phyloP scores from a whole-genome alignment of 2,329 filamentous ascomycete species.

The Fusarium tuaranense region DNA sequence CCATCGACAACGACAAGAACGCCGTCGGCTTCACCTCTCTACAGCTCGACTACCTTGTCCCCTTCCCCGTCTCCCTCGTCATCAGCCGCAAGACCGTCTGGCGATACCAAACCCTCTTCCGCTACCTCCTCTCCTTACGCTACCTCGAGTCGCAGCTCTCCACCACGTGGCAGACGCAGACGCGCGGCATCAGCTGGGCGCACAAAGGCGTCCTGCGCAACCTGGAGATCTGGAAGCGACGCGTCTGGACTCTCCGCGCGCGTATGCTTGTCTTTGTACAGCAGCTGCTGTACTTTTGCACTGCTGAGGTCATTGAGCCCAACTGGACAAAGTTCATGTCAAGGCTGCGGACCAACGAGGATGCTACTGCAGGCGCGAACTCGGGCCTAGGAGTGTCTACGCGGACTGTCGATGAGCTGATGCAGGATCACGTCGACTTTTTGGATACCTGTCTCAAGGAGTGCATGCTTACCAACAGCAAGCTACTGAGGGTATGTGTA shows the following conservation, averaged over 20 bases:
- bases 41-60: constrained; percentile 93
- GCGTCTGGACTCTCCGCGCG: constrained; percentile 90
- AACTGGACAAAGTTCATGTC: constrained; percentile 97
- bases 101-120: constrained; percentile 94
- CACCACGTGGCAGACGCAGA: constrained; percentile 91
- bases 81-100: constrained; percentile 97
- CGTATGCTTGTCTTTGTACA: constrained; percentile 98
- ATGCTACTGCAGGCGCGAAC: constrained; percentile 36
- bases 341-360: constrained; percentile 75
- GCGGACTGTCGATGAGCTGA: constrained; percentile 93
- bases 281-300: constrained; percentile 96
- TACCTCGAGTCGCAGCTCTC: constrained; percentile 91
- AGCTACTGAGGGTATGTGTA: constrained; percentile 82
- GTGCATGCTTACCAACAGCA: constrained; percentile 98
- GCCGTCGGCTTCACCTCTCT: constrained; percentile 92
- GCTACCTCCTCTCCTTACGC: constrained; percentile 89
- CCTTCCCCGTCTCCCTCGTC: constrained; percentile 94
- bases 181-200: constrained; percentile 82
- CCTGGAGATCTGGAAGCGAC: constrained; percentile 91
- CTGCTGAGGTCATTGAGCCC: constrained; percentile 95
- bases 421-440: constrained; percentile 99
- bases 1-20: constrained; percentile 84
- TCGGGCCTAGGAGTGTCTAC: constrained; percentile 52
- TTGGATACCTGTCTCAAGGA: constrained; percentile 97
- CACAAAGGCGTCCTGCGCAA: constrained; percentile 79